A percentile compares a stretch with the other conserved stretches of the same genome.
These are phyloP conservation scores for Asterophora lycoperdoides DNA, from an alignment of 768 basidiomycete species.

Conservation along the genomic window DNA sequence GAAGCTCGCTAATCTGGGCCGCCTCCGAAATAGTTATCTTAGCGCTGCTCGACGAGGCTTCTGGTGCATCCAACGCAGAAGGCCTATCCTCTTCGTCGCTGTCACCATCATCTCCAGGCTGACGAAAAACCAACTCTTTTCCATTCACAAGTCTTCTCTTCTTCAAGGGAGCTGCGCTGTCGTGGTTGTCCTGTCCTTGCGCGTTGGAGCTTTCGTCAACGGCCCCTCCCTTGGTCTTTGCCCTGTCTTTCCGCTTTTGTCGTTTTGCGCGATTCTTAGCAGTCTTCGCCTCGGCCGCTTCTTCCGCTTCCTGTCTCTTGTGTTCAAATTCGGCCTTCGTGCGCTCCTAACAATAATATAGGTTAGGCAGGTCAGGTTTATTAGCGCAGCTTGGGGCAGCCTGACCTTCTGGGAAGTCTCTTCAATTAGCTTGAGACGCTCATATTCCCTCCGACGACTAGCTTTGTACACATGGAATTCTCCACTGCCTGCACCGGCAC, in stretches of 20 bases:
- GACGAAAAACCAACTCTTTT: slow-evolving; percentile 55
- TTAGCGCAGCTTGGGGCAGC: slow-evolving; percentile 14
- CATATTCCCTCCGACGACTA: slow-evolving; percentile 89
- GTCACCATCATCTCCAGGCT: slow-evolving; percentile 39
- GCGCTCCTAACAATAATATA: slow-evolving; percentile 53
- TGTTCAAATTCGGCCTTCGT: slow-evolving; percentile 71
- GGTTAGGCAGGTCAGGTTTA: slow-evolving; percentile 5
- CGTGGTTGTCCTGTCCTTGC: slow-evolving; percentile 15
- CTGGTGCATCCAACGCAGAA: background rate
- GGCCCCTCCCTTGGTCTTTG: slow-evolving; percentile 40
- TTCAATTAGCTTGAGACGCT: slow-evolving; percentile 86
- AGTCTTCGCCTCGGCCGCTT: slow-evolving; percentile 78
- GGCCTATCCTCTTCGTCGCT: slow-evolving; percentile 22
- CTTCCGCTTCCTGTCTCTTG: slow-evolving; percentile 67
- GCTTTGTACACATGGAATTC: slow-evolving; percentile 99
- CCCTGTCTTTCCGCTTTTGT: slow-evolving; percentile 83
- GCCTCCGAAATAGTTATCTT: background rate
- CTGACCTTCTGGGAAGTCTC: slow-evolving; percentile 74
- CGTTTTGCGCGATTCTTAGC: slow-evolving; percentile 93
- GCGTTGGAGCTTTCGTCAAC: slow-evolving; percentile 20
- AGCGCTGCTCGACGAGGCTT: background rate
- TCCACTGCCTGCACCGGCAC: slow-evolving; percentile 94
- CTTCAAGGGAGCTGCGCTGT: slow-evolving; percentile 52
- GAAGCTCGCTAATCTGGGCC: slow-evolving; percentile 3
- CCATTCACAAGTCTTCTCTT: slow-evolving; percentile 81